Evolutionary conservation across 345 rosid genomes (phyloP).

Genomic region (Bruguiera parviflora): DNA sequence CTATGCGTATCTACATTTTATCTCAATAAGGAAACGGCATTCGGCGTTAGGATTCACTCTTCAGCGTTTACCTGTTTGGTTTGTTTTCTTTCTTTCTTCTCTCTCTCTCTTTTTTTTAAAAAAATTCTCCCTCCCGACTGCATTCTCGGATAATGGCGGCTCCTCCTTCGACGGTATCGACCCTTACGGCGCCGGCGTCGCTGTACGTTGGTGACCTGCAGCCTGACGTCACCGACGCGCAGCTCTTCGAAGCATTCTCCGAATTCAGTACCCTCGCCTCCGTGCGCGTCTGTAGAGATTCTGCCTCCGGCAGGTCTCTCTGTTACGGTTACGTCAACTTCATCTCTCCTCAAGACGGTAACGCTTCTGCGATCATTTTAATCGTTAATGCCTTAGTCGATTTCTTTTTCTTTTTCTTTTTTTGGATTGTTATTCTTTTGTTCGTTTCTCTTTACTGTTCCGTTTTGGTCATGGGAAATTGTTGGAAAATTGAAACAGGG

Average conservation of each 20-base stretch:
- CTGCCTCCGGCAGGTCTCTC: constrained; percentile 55
- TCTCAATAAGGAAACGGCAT: too few relatives aligned
- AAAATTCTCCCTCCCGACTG: background rate
- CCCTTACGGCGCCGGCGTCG: constrained; percentile 36
- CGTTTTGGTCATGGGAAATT: background rate
- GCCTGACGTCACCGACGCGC: constrained; percentile 50
- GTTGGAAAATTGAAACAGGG: background rate
- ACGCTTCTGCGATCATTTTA: background rate
- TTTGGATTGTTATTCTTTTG: background rate
- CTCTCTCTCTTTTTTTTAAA: too few relatives aligned
- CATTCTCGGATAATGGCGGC: constrained; percentile 33
- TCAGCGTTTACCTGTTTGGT: background rate
- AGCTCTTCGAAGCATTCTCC: constrained; percentile 50
- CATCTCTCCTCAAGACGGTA: constrained; percentile 56
- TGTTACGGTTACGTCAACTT: constrained; percentile 88
- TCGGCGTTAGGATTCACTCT: background rate
- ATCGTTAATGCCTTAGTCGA: background rate
- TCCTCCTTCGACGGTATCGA: constrained; percentile 36
- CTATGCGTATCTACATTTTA: background rate
- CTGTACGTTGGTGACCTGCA: constrained; percentile 75
- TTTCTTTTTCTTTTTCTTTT: background rate
- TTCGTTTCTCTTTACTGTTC: background rate
- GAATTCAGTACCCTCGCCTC: constrained; percentile 64
- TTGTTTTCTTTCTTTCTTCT: background rate
- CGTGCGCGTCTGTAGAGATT: constrained; percentile 64